Base-by-base conservation (phyloP, 2,329 filamentous ascomycete genomes). In the Cladosporium halotolerans region DNA sequence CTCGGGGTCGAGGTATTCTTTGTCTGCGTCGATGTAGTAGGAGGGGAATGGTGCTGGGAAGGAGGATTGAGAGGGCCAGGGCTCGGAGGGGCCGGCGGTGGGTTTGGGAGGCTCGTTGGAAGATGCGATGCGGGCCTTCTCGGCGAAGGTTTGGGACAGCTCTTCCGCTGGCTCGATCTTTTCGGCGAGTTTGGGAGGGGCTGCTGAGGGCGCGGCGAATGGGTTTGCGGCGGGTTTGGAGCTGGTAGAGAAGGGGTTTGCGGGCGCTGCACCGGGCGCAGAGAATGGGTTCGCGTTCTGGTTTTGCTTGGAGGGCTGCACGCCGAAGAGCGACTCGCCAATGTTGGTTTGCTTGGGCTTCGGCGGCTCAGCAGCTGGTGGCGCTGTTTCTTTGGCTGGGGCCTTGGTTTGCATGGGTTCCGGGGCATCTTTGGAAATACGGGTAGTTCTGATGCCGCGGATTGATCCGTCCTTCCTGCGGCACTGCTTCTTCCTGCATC, bases 1-100 rank as follows among this genome's bases (percentile, higher is more conserved):
- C 60, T 83, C 66, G 14, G 70, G 68, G 57, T 89, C 88, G 23
- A 97, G 80, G 3, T 86, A 88, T 70, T 99, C 93, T 72, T 89
- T 95, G 65, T 96, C 92, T 48, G 92, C 92, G 62, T 97, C 93
- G 47, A 85, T 78, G 73, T 89, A 88, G 66, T 86, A 87, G 31
- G 80, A 73, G 0, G 89, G 86, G 70, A 91, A 97, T 0, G 89
- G 76, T 1, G 76, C 57, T 0, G 89, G 87, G 60, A 88, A 85
- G 0, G 78, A 72, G 1, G 81, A 76, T 38, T 76, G 72, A 10
- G 78, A 66, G 0, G 92, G 92, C 91, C 91, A 97, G 8, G 89
- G 85, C 60, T 89, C 81, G 1, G 56, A 32, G 63, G 73, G 32
- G 66, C 58, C 68, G 55, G 44, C 56, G 42, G 56, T 62, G 55